Percentiles rank a stretch among this genome's conserved stretches.
These are phyloP conservation scores for Pyricularia grisea DNA, from an alignment of 2,329 filamentous ascomycete species.

Conservation along the genomic window DNA sequence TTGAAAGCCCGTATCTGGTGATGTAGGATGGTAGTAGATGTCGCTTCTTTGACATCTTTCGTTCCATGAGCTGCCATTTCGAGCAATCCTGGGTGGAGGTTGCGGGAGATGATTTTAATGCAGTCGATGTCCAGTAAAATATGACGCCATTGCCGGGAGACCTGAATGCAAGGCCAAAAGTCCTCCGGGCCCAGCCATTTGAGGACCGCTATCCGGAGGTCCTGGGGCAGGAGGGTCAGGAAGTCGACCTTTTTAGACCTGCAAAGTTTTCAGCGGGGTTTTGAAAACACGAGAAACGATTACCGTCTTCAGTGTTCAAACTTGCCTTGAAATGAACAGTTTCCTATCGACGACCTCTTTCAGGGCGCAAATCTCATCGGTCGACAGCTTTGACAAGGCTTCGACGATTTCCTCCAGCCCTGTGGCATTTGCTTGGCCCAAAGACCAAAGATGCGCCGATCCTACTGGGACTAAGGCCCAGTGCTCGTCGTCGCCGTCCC, in stretches of 20 bases:
- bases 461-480: neutral
- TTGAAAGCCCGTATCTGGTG: neutral
- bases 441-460: neutral
- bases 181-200: slow-evolving; percentile 8
- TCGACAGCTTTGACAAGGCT: neutral
- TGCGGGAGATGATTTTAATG: neutral
- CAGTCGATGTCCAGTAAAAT: slow-evolving; percentile 6
- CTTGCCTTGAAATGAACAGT: neutral
- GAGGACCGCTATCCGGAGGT: slow-evolving; percentile 11
- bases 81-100: neutral
- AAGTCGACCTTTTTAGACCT: slow-evolving; percentile 10
- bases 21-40: neutral
- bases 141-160: slow-evolving; percentile 10
- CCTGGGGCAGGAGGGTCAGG: slow-evolving; percentile 8
- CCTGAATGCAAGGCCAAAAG: slow-evolving; percentile 10
- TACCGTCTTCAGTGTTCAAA: neutral
- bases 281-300: neutral
- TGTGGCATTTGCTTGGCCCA: neutral
- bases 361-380: neutral
- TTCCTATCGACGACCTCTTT: neutral
- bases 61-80: neutral
- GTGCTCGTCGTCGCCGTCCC: too few relatives aligned
- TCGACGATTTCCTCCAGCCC: neutral
- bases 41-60: neutral
- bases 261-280: neutral